Evolutionary conservation across 2,329 filamentous ascomycete genomes (phyloP).

Genomic region (Botrytis galanthina): DNA sequence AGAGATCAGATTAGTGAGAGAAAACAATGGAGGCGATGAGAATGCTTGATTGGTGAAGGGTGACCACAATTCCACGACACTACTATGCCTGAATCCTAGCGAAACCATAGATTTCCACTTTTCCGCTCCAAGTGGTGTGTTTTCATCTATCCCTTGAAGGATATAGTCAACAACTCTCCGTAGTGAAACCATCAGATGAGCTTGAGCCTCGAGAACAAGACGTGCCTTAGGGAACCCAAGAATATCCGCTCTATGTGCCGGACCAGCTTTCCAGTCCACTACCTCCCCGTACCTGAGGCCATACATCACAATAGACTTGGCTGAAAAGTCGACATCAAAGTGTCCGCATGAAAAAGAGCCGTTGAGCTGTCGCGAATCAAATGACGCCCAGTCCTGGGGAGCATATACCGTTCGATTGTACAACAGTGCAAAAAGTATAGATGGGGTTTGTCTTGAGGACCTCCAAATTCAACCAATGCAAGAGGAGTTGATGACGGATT

Average conservation of each 20-base stretch:
- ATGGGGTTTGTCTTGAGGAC: neutral
- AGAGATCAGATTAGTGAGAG: conserved; percentile 1
- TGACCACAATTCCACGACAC: conserved; percentile 16
- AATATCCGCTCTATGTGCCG: conserved; percentile 18
- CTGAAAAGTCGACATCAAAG: neutral
- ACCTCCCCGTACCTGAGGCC: conserved; percentile 19
- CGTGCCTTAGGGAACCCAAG: conserved; percentile 22
- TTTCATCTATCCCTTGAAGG: conserved; percentile 7
- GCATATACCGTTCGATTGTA: neutral
- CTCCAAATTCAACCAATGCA: neutral
- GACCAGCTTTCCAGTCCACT: neutral
- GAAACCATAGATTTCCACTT: conserved; percentile 3
- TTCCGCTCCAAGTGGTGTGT: neutral
- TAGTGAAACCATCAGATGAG: conserved; percentile 5
- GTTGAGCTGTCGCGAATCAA: neutral
- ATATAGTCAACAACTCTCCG: conserved; percentile 4
- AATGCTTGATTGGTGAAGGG: conserved; percentile 25
- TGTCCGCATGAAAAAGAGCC: neutral
- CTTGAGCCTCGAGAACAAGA: conserved; percentile 25
- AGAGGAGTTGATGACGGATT: neutral
- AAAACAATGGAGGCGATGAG: conserved; percentile 21
- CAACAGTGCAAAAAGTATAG: neutral
- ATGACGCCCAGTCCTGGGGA: neutral
- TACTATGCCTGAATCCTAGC: neutral
- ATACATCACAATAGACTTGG: conserved; percentile 18